These are phyloP conservation scores for Didymella sp. DNA, from an alignment of 2,329 filamentous ascomycete genomes.

Conservation along the genomic window DNA sequence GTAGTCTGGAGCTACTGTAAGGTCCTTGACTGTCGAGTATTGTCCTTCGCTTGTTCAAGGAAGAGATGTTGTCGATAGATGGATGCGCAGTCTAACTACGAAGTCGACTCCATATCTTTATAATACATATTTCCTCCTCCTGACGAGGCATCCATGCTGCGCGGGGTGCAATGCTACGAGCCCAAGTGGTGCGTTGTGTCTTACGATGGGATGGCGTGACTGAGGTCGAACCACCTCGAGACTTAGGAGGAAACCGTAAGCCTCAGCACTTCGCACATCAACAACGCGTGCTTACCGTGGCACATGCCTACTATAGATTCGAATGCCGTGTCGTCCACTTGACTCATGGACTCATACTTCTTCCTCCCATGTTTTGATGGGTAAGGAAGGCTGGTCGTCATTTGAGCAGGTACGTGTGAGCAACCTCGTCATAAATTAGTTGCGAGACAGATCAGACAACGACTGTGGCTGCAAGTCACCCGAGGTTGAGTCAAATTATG, in stretches of 20 bases:
- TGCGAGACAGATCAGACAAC: neutral
- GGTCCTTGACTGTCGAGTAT: neutral
- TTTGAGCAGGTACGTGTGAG: neutral
- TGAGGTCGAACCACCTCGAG: constrained; percentile 22
- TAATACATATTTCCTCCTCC: constrained; percentile 3
- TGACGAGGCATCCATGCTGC: constrained; percentile 3
- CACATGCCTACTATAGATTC: too few relatives aligned
- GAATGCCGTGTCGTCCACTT: neutral
- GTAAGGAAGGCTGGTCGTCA: neutral
- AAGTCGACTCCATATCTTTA: constrained; percentile 13
- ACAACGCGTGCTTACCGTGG: neutral
- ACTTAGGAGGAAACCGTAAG: neutral
- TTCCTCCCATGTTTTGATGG: too few relatives aligned
- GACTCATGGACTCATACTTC: too few relatives aligned
- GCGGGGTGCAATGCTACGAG: constrained; percentile 1
- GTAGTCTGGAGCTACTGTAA: neutral
- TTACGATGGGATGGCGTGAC: constrained; percentile 35
- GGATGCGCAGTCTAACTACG: neutral
- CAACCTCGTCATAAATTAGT: neutral
- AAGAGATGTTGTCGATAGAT: neutral
- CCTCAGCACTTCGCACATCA: neutral
- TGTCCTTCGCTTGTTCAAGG: neutral
- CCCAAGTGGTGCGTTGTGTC: constrained; percentile 29
- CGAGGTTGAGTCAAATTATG: neutral
- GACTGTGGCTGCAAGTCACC: too few relatives aligned